Conservation (phyloP, 2,329 filamentous ascomycete genomes). For the Aspergillus sp. region DNA sequence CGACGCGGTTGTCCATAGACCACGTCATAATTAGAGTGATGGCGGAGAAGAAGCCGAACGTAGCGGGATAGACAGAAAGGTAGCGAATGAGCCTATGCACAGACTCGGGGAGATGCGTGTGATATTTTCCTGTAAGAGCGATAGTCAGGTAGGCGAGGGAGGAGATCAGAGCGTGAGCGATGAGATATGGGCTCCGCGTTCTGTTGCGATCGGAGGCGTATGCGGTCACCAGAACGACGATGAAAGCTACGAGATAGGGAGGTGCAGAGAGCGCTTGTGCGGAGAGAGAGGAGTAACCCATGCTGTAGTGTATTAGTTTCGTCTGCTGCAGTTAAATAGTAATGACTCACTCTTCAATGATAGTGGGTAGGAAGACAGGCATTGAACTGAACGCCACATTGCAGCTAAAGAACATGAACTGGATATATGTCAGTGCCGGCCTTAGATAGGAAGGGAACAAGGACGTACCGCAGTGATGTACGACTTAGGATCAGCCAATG, state of each 20-base stretch:
- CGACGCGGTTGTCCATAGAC: conserved; percentile 81
- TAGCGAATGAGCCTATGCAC: conserved; percentile 56
- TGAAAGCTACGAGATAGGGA: conserved; percentile 75
- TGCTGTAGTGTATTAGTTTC: conserved; percentile 31
- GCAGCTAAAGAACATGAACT: conserved; percentile 77
- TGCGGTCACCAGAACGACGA: conserved; percentile 68
- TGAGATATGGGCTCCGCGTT: conserved; percentile 64
- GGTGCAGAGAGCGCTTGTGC: conserved; percentile 79
- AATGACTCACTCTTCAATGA: conserved; percentile 57
- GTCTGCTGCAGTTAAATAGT: background rate
- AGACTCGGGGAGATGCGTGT: conserved; percentile 29
- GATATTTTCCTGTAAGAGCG: conserved; percentile 50
- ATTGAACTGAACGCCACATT: conserved; percentile 87
- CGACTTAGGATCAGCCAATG: conserved; percentile 63
- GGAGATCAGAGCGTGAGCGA: conserved; percentile 67
- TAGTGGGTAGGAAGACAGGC: conserved; percentile 82
- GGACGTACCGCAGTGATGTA: conserved; percentile 65
- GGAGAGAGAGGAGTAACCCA: conserved; percentile 67
- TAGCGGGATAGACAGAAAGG: conserved; percentile 72
- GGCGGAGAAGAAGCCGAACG: conserved; percentile 76
- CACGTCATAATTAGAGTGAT: conserved; percentile 83
- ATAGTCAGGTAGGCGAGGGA: conserved; percentile 63
- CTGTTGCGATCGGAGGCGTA: conserved; percentile 66
- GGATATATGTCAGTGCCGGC: background rate
- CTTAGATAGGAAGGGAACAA: too few relatives aligned